These are phyloP conservation scores for Mycena rebaudengoi DNA, from an alignment of 768 basidiomycete species.

Conservation along the genomic window DNA sequence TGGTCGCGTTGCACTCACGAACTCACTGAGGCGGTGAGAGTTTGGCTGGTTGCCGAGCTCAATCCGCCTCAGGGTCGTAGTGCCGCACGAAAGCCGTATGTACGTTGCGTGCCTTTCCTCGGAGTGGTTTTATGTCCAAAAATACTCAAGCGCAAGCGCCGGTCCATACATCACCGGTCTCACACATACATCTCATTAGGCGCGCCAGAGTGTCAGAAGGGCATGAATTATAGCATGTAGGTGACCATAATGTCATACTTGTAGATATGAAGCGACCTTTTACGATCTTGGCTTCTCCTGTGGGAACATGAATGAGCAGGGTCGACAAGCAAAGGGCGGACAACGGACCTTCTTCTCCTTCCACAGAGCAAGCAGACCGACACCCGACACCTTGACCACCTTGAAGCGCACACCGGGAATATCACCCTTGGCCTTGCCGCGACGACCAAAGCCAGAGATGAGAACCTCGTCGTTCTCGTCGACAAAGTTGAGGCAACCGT, in stretches of 20 bases:
- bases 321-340: not conserved
- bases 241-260: slow-evolving; percentile 20
- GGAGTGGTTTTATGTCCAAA: too few relatives aligned
- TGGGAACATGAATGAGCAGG: slow-evolving; percentile 8
- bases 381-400: slow-evolving; percentile 99
- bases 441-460: slow-evolving; percentile 99
- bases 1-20: too few relatives aligned
- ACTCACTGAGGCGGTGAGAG: too few relatives aligned
- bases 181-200: too few relatives aligned
- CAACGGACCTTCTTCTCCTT: slow-evolving; percentile 95
- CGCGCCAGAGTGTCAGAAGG: too few relatives aligned
- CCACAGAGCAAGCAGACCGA: slow-evolving; percentile 97
- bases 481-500: slow-evolving; percentile 97
- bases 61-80: too few relatives aligned
- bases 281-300: slow-evolving; percentile 82
- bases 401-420: slow-evolving; percentile 99
- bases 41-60: too few relatives aligned
- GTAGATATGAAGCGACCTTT: slow-evolving; percentile 21
- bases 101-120: too few relatives aligned
- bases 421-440: slow-evolving; percentile 99
- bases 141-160: too few relatives aligned
- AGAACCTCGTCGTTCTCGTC: slow-evolving; percentile 99
- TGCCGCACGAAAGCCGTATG: too few relatives aligned
- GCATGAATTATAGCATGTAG: slow-evolving; percentile 19
- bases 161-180: too few relatives aligned